Percentiles rank a stretch among this genome's conserved stretches.
Conservation (phyloP, 2,329 filamentous ascomycete genomes). For the Colletotrichum limetticola region DNA sequence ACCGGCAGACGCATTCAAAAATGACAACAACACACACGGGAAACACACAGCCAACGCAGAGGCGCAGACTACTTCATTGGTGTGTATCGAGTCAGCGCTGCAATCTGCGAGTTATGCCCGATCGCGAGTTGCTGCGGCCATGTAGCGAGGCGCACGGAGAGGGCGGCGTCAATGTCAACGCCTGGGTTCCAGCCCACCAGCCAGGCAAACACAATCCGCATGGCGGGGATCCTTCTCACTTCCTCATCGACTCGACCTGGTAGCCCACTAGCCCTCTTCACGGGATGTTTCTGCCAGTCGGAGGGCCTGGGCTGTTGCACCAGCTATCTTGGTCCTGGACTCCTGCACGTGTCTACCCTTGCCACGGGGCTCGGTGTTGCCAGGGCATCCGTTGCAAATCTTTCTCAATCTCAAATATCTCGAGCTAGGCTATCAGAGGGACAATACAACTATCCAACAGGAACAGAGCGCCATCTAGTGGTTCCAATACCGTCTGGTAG, state of each 20-base stretch:
- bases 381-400: conserved; percentile 15
- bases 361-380: conserved; percentile 6
- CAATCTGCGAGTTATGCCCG: conserved; percentile 2
- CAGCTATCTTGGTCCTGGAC: conserved; percentile 27
- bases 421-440: not conserved
- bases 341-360: conserved; percentile 28
- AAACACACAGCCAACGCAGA: not conserved
- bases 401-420: conserved; percentile 2
- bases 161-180: conserved; percentile 1
- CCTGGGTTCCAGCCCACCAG: not conserved
- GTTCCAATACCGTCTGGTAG: conserved; percentile 5
- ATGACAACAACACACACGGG: not conserved
- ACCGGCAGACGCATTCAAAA: not conserved
- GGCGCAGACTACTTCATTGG: not conserved
- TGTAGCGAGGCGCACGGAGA: not conserved
- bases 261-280: not conserved
- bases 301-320: conserved; percentile 7
- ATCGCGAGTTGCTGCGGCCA: not conserved
- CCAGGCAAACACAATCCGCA: not conserved
- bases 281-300: conserved; percentile 31
- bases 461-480: conserved; percentile 7
- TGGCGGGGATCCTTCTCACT: not conserved
- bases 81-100: conserved; percentile 22
- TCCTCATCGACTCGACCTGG: not conserved
- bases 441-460: not conserved